Evolutionary conservation across 352 stramenopile genomes (phyloP), one percentile per base, ranked within the genome.

Genomic region (Plasmopara viticola): DNA sequence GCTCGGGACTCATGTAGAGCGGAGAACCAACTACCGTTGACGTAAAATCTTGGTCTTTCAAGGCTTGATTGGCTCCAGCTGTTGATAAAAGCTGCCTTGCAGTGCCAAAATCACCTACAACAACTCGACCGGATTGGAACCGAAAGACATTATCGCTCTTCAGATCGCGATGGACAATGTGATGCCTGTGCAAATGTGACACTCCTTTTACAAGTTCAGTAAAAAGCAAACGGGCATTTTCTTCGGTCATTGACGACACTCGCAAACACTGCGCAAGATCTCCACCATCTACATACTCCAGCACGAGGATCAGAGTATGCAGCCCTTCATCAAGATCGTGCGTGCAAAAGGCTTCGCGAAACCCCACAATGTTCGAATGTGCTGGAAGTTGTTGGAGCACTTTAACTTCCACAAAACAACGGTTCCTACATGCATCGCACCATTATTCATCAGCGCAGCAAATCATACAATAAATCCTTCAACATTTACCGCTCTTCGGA

Each of bases 101-200:
- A 15, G 72, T 76, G 28, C 80, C 80, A 61, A 91, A 92, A 58
- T 94, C 83, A 4, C 77, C 79, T 1, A 94, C 53, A n/a, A 86
- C 74, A 6, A 79, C 62, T 49, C 95, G 97, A 40, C 90, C 89
- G 1, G 42, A 51, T 0, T 51, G 44, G 60, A 96, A 87, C 10
- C 90, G 58, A 43, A 96, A 84, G 0, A 94, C 51, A 51, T 96
- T 96, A 44, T 89, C 78, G 31, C 74, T 68, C 64, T 96, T 96
- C 15, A 96, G 65, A 47, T 96, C 87, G 15, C 87, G 85, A 56
- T 95, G 92, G 1, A 89, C 62, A 44, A 91, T 61, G 42, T 65
- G 50, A 5, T 70, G 52, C 0, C 44, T 37, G 33, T 94, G 82
- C 17, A 94, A 50, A 53, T 86, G 81, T 6, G 78, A 57, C 9